These are phyloP conservation scores for Diaporthe australafricana DNA, from an alignment of 2,329 filamentous ascomycete genomes.

Conservation along the genomic window DNA sequence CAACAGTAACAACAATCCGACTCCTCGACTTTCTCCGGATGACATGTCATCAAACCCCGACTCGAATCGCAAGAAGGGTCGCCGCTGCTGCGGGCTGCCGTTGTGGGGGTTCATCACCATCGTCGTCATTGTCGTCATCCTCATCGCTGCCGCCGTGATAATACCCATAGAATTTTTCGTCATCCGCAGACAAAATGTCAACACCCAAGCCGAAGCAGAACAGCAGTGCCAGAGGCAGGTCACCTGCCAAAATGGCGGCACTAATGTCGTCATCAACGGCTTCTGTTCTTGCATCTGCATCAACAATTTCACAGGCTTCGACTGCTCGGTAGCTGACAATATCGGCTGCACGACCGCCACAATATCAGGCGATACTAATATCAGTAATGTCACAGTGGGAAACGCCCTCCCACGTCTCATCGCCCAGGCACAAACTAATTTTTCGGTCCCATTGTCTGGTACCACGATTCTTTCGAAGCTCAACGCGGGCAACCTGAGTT, in stretches of 20 bases:
- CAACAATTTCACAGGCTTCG: constrained; percentile 80
- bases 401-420: constrained; percentile 82
- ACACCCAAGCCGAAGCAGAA: constrained; percentile 32
- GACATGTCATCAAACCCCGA: constrained; percentile 5
- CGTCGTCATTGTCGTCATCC: constrained; percentile 72
- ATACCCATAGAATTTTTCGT: constrained; percentile 78
- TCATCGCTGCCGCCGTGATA: constrained; percentile 84
- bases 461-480: constrained; percentile 80
- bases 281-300: constrained; percentile 89
- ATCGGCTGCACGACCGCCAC: constrained; percentile 66
- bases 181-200: constrained; percentile 59
- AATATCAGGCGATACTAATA: constrained; percentile 53
- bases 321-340: constrained; percentile 60
- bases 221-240: constrained; percentile 70
- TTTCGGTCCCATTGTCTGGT: constrained; percentile 79
- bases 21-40: constrained; percentile 24
- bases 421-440: constrained; percentile 72
- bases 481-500: constrained; percentile 80
- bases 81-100: constrained; percentile 86
- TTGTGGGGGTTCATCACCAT: constrained; percentile 80
- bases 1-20: constrained; percentile 39
- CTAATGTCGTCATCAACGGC: constrained; percentile 74
- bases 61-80: constrained; percentile 51
- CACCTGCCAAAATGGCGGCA: constrained; percentile 83
- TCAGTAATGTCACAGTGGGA: constrained; percentile 82